Percentiles rank a stretch among this genome's conserved stretches.
Conservation (phyloP, 768 basidiomycete species). For the Hericium erinaceus region DNA sequence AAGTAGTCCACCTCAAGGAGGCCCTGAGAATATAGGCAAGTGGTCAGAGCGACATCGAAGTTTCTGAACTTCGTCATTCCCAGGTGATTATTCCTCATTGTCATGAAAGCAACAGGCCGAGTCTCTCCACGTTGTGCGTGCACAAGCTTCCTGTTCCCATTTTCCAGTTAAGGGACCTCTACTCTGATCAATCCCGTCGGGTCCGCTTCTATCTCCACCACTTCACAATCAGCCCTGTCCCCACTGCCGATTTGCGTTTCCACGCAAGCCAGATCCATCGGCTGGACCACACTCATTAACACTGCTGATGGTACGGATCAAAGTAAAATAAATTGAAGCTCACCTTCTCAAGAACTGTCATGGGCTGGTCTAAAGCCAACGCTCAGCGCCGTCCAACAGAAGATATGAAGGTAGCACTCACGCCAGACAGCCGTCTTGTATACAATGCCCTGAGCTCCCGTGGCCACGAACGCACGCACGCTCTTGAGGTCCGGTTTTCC, state of each 20-base stretch:
- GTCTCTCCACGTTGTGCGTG: no score
- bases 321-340: background rate
- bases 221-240: conserved; percentile 74
- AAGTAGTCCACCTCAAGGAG: no score
- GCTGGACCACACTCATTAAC: conserved; percentile 27
- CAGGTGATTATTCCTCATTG: no score
- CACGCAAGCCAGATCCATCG: conserved; percentile 78
- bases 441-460: conserved; percentile 72
- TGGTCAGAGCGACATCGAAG: no score
- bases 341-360: conserved; percentile 72
- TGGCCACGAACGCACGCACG: conserved; percentile 76
- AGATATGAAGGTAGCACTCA: conserved; percentile 34
- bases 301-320: background rate
- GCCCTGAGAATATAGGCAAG: no score
- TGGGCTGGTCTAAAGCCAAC: conserved; percentile 69
- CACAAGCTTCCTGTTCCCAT: no score
- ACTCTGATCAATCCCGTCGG: no score
- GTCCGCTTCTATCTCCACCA: conserved; percentile 34
- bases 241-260: conserved; percentile 90
- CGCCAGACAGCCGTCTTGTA: conserved; percentile 87
- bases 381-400: background rate
- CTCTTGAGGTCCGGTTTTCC: conserved; percentile 71
- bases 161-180: no score
- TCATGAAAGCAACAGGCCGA: no score
- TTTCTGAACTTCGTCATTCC: no score